These are phyloP conservation scores for Cladorrhinum sp. DNA, from an alignment of 2,329 filamentous ascomycete species.

Conservation along the genomic window DNA sequence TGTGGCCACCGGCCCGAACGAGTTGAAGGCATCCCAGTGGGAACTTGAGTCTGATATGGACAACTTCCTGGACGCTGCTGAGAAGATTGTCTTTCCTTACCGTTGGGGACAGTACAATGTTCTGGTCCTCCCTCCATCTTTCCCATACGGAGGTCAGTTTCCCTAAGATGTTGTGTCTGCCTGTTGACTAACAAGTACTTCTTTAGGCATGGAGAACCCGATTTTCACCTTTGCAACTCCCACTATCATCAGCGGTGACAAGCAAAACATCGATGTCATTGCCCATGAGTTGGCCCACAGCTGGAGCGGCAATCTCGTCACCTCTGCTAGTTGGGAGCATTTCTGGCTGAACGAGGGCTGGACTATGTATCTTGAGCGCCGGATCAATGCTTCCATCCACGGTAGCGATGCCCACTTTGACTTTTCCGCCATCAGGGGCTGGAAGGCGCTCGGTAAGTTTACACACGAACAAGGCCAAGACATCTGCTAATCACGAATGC, in stretches of 20 bases:
- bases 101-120: constrained; percentile 96
- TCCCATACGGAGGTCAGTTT: constrained; percentile 73
- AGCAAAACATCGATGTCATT: constrained; percentile 93
- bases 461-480: background rate
- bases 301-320: constrained; percentile 87
- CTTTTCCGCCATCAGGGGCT: constrained; percentile 94
- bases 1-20: constrained; percentile 85
- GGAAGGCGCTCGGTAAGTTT: constrained; percentile 70
- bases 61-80: constrained; percentile 83
- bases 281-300: constrained; percentile 76
- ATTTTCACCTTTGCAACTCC: constrained; percentile 95
- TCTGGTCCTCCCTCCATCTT: constrained; percentile 82
- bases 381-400: constrained; percentile 73
- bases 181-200: constrained; percentile 14
- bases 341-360: constrained; percentile 78
- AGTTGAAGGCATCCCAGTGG: constrained; percentile 79
- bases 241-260: constrained; percentile 85
- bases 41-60: constrained; percentile 90
- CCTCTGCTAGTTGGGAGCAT: constrained; percentile 77
- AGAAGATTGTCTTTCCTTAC: constrained; percentile 80
- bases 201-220: constrained; percentile 78
- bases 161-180: background rate
- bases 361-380: constrained; percentile 91
- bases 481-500: background rate
- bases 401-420: constrained; percentile 82